phyloP scores from a whole-genome alignment of 1,284 basidiomycete genomes.

The Cutaneotrichosporon cavernicola region DNA sequence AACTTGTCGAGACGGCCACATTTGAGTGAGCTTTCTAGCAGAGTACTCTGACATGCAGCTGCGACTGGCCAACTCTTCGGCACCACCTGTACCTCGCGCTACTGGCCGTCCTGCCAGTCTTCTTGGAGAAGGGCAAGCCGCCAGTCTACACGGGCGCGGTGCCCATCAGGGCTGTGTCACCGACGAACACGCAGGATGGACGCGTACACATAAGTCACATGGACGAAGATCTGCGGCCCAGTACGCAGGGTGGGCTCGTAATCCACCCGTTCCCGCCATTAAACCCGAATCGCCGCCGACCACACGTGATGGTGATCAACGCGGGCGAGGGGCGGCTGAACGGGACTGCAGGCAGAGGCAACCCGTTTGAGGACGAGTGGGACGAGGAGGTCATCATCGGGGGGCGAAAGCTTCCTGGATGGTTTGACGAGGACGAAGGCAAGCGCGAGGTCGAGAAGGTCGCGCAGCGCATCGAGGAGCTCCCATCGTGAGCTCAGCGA shows the following conservation, averaged over 20 bases:
- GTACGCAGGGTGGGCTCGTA: slow-evolving; percentile 64
- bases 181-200: neutral
- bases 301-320: slow-evolving; percentile 36
- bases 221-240: slow-evolving; percentile 31
- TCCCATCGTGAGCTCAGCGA: slow-evolving; percentile 51
- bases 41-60: slow-evolving; percentile 52
- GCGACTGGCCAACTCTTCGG: slow-evolving; percentile 71
- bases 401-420: slow-evolving; percentile 58
- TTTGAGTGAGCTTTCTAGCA: slow-evolving; percentile 59
- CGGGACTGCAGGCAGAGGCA: slow-evolving; percentile 11
- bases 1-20: slow-evolving; percentile 67
- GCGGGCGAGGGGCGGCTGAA: slow-evolving; percentile 15
- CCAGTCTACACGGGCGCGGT: slow-evolving; percentile 6
- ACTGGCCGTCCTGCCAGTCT: slow-evolving; percentile 29
- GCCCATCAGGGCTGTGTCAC: slow-evolving; percentile 8
- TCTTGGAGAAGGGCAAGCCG: slow-evolving; percentile 23
- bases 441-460: slow-evolving; percentile 62
- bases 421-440: slow-evolving; percentile 62
- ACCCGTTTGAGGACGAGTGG: slow-evolving; percentile 43
- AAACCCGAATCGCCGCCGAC: slow-evolving; percentile 56
- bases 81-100: slow-evolving; percentile 48
- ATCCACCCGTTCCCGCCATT: slow-evolving; percentile 74
- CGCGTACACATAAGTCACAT: neutral
- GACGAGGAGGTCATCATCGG: slow-evolving; percentile 52
- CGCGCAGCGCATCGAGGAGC: slow-evolving; percentile 68